Evolutionary conservation across 805 yeast species (phyloP), one percentile per base, ranked within the genome.

Genomic region (Saccharomycopsis capsularis): DNA sequence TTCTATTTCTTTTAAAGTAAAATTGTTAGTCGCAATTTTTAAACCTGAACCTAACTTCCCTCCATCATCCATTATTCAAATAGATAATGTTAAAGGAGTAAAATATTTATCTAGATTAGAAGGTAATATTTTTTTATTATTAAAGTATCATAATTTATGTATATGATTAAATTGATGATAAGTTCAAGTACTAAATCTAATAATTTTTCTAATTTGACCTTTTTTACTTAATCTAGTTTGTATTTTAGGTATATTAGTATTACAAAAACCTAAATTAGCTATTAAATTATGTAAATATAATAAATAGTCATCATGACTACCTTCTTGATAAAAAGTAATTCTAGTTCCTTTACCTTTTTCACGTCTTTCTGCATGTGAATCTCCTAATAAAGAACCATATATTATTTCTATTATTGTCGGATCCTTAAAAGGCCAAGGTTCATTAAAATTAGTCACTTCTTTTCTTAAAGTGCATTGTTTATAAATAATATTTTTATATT

Each of bases 291-390:
- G 32, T 29, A 29, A 29, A 29, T 29, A 29, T 29, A 40, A 24
- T 40, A 40, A 25, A 40, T 40, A 40, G 24, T 40, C 43, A 21
- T 23, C 16, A 40, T 40, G 43, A 23, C 32, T 23, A 40, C 32
- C 24, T 23, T 40, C 43, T 40, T 40, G 43, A 40, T 40, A 40
- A 40, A 40, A 40, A 23, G 32, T 22, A 23, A 40, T 40, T 23
- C 43, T 22, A 23, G 43, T 40, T 23, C 43, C 43, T 40, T 40
- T 40, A 7, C 43, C 32, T 19, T 15, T n/a, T 23, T 15, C n/a
- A 22, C 43, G 11, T 40, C 24, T 40, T 40, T 40, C 43, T 13
- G 43, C 43, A n/a, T n/a, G n/a, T n/a, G n/a, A n/a, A n/a, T n/a
- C n/a, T n/a, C n/a, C n/a, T n/a, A n/a, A n/a, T n/a, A n/a, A 38